Evolutionary conservation across 2,329 filamentous ascomycete genomes (phyloP).

Genomic region (Fusarium zealandicum): DNA sequence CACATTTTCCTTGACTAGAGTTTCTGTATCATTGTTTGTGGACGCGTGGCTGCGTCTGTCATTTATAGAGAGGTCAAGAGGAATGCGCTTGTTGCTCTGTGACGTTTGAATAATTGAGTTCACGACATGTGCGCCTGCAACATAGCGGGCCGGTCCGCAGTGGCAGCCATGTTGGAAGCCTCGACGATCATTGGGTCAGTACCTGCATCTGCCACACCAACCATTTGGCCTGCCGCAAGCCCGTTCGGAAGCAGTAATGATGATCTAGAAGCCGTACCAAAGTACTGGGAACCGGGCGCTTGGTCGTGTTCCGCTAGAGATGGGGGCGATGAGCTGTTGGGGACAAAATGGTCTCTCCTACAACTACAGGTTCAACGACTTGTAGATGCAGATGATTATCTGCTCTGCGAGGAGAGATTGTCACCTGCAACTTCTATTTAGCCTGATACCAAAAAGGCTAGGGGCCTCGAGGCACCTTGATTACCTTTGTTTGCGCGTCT

Average conservation of each 20-base stretch:
- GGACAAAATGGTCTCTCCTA: no score
- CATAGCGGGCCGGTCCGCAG: constrained; percentile 12
- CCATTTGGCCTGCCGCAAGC: not conserved
- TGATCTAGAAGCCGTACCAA: not conserved
- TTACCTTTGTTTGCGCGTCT: no score
- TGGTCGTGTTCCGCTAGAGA: no score
- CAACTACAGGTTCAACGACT: no score
- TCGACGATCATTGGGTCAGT: constrained; percentile 10
- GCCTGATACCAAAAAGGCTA: no score
- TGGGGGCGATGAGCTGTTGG: no score
- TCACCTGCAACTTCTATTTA: no score
- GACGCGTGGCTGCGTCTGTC: constrained; percentile 3
- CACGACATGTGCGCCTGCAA: not conserved
- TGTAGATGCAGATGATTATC: no score
- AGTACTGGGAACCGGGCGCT: not conserved
- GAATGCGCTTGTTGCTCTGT: not conserved
- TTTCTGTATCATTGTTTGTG: constrained; percentile 1
- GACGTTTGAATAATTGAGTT: constrained; percentile 1
- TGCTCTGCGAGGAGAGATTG: no score
- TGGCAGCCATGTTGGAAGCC: not conserved
- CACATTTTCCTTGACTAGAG: not conserved
- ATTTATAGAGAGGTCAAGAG: constrained; percentile 10
- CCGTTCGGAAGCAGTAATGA: not conserved
- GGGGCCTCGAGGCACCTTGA: no score
- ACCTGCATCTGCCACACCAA: constrained; percentile 22